phyloP scores from a whole-genome alignment of 2,329 filamentous ascomycete genomes.

The Exophiala sp. region DNA sequence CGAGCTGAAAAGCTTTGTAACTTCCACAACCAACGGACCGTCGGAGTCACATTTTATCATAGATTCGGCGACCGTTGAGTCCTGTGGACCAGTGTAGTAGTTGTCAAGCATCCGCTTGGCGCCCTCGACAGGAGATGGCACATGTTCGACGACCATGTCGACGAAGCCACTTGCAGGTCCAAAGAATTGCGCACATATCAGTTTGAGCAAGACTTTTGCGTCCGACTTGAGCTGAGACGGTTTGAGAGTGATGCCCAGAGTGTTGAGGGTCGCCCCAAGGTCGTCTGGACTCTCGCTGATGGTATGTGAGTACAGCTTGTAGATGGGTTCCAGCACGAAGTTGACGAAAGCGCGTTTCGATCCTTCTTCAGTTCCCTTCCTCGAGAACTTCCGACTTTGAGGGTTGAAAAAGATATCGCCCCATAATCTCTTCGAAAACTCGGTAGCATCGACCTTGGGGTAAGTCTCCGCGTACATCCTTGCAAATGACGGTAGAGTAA shows the following conservation, averaged over 20 bases:
- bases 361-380: conserved; percentile 76
- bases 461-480: conserved; percentile 94
- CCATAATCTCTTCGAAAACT: conserved; percentile 85
- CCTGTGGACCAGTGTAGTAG: conserved; percentile 88
- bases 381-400: conserved; percentile 81
- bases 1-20: conserved; percentile 91
- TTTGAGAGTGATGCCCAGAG: conserved; percentile 80
- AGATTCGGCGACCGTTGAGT: conserved; percentile 72
- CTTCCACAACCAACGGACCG: conserved; percentile 83
- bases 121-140: conserved; percentile 80
- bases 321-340: conserved; percentile 93
- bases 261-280: conserved; percentile 71
- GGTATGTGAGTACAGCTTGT: conserved; percentile 94
- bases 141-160: conserved; percentile 87
- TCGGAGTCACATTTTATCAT: conserved; percentile 84
- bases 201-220: conserved; percentile 79
- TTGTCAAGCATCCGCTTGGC: conserved; percentile 72
- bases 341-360: conserved; percentile 86
- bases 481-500: conserved; percentile 88
- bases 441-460: conserved; percentile 72
- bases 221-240: conserved; percentile 89
- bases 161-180: conserved; percentile 85
- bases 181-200: conserved; percentile 95
- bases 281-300: conserved; percentile 87
- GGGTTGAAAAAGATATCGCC: conserved; percentile 97